These are phyloP conservation scores for Rhynchosporium secalis DNA, from an alignment of 2,329 filamentous ascomycete species.

Conservation along the genomic window DNA sequence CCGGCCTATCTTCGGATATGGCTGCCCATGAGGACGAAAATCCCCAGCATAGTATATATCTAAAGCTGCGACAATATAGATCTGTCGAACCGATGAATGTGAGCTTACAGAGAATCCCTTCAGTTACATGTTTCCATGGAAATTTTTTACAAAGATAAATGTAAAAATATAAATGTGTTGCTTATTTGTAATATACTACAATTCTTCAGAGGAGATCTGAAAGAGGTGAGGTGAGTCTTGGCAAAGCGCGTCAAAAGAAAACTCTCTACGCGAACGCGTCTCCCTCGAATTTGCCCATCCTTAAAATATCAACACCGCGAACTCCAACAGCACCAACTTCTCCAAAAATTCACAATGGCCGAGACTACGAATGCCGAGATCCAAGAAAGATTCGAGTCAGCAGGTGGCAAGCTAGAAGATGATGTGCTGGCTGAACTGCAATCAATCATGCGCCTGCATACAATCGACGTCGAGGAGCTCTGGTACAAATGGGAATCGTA, in stretches of 20 bases:
- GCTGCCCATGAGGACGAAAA: no score
- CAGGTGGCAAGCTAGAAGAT: conserved; percentile 54
- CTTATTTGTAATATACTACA: background rate
- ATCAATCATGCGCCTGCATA: conserved; percentile 83
- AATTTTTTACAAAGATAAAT: no score
- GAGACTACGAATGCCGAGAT: conserved; percentile 20
- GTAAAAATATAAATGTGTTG: background rate
- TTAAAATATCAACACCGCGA: background rate
- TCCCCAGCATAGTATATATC: no score
- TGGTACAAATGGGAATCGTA: conserved; percentile 99
- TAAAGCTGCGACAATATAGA: no score
- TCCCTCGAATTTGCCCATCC: background rate
- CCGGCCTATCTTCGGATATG: no score
- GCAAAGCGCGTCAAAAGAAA: conserved; percentile 14
- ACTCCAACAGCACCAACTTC: background rate
- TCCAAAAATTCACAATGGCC: conserved; percentile 9
- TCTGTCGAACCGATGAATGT: no score
- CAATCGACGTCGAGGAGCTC: conserved; percentile 78
- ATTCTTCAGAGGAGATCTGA: background rate
- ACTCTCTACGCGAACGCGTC: conserved; percentile 18
- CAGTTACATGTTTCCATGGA: no score
- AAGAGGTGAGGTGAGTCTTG: conserved; percentile 4
- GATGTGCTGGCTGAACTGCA: conserved; percentile 81
- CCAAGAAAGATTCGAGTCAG: conserved; percentile 35
- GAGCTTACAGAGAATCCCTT: no score